A percentile compares a stretch with the other conserved stretches of the same genome.
These are phyloP conservation scores for Solanum rostratum DNA, from an alignment of 257 asterid species.

Conservation along the genomic window DNA sequence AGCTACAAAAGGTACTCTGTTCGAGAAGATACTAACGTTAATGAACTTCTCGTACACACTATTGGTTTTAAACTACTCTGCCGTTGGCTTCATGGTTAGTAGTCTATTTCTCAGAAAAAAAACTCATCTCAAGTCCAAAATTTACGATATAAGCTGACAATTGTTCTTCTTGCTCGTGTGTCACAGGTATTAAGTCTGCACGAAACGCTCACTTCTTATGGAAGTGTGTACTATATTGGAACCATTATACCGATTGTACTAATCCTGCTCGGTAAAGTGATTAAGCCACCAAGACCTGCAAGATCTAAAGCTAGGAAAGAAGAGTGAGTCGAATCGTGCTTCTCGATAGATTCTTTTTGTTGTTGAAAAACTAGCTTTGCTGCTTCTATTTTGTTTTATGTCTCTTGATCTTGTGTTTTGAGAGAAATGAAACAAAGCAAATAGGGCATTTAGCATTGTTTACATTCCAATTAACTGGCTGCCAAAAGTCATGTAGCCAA, in stretches of 20 bases:
- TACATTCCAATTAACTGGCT: background rate
- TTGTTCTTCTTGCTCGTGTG: background rate
- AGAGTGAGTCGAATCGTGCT: slow-evolving; percentile 24
- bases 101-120: background rate
- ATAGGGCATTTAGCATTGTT: background rate
- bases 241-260: slow-evolving; percentile 54
- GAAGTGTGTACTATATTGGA: slow-evolving; percentile 77
- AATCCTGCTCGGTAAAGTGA: slow-evolving; percentile 54
- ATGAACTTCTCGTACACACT: slow-evolving; percentile 62
- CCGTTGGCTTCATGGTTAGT: slow-evolving; percentile 82
- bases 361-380: background rate
- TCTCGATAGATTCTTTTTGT: background rate
- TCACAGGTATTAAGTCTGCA: slow-evolving; percentile 68
- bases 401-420: background rate
- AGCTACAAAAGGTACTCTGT: slow-evolving; percentile 30
- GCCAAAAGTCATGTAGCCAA: background rate
- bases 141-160: background rate
- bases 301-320: slow-evolving; percentile 64
- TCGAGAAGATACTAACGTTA: slow-evolving; percentile 36
- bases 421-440: background rate
- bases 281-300: slow-evolving; percentile 66
- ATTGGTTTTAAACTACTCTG: slow-evolving; percentile 70
- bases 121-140: background rate
- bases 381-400: background rate
- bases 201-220: slow-evolving; percentile 61